phyloP scores from a whole-genome alignment of 1,139 yeast genomes.

The Sugiyamaella xylanicola region DNA sequence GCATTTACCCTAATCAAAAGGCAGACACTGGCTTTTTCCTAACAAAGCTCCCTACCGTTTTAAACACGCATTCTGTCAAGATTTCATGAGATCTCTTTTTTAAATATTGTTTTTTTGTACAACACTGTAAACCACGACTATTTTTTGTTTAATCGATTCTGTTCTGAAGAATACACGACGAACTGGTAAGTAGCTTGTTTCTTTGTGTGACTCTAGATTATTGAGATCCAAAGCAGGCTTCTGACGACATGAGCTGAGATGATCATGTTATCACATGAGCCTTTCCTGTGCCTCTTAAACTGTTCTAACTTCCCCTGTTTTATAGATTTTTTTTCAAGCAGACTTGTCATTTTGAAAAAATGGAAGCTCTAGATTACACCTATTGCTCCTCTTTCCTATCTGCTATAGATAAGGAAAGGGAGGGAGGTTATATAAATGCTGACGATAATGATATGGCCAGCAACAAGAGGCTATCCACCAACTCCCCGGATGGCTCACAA shows the following conservation, averaged over 20 bases:
- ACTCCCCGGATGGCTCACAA: conserved; percentile 14
- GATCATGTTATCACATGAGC: background rate
- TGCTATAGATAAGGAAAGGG: conserved; percentile 26
- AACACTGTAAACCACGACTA: background rate
- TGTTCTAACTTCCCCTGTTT: background rate
- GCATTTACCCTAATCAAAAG: conserved; percentile 13
- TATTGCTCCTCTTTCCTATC: conserved; percentile 30
- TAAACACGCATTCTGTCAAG: conserved; percentile 10
- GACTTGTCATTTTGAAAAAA: background rate
- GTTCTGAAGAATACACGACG: background rate
- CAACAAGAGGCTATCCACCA: background rate
- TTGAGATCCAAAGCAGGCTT: too few relatives aligned
- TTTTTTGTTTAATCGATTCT: background rate
- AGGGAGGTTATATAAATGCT: background rate
- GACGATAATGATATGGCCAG: background rate
- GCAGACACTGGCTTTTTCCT: background rate
- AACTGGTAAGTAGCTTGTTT: background rate
- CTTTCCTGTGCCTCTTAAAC: background rate
- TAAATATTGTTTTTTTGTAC: background rate
- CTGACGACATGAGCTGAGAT: background rate
- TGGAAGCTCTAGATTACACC: conserved; percentile 16
- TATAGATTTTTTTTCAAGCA: background rate
- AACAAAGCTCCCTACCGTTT: conserved; percentile 9
- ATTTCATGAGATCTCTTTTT: background rate
- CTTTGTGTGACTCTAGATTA: too few relatives aligned